Evolutionary conservation across 305 asterid genomes (phyloP), one percentile per base, ranked within the genome.

Genomic region (Coffea humblotiana): DNA sequence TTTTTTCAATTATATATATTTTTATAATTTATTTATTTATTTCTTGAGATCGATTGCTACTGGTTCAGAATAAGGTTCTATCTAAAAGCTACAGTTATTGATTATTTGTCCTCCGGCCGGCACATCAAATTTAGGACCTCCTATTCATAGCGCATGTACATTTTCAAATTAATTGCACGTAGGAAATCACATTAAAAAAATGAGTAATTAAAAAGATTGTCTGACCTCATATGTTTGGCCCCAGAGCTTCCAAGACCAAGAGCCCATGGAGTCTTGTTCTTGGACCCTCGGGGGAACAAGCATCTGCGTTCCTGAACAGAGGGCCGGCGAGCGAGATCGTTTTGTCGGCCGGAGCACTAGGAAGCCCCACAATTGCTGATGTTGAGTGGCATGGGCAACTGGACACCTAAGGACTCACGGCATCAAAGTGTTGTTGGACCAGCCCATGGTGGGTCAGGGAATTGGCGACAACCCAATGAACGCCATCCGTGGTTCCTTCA

Each of bases 341-440:
- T 2, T 32, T 93, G 4, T 89, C 91, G 13, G 94, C 97, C 0
- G 98, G 98, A 15, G 92, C 98, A 66, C 15, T 94, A 1, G 98
- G 97, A 37, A 95, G 98, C 90, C 98, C 98, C 98, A 82, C 98
- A 91, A 35, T 16, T 92, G 27, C 61, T 92, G 48, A 86, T 95
- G 97, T 27, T 95, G 29, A 95, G 98, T 48, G 97, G 98, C 16
- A 88, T 95, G 98, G 18, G 84, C 88, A 2, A 21, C 58, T 8
- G 47, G 75, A 15, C 83, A 87, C 12, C 35, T 87, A 2, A 70
- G 8, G 23, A 58, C 76, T 45, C 87, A 83, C 61, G 70, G 74
- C 2, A 85, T 87, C 21, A 25, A 65, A 47, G 79, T 79, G 3
- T 21, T 87, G 6, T 21, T 87, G 47, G 75, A 87, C 74, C 83